Conservation (phyloP, 495 filamentous ascomycete genomes). For the Umbilicaria muhlenbergii region DNA sequence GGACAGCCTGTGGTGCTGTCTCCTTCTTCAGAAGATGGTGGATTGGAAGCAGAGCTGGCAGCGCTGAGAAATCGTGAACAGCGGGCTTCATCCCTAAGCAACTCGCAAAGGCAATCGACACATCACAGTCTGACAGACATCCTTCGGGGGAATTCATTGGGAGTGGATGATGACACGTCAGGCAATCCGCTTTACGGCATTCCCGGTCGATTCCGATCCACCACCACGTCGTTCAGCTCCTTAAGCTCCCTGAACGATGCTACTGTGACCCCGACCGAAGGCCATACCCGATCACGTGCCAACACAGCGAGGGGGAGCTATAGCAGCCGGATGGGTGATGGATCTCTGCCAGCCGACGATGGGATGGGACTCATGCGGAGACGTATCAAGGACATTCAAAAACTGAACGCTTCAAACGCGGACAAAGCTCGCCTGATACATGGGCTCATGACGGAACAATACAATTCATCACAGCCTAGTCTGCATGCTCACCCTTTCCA, state of each 20-base stretch:
- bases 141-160: background rate
- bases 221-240: conserved; percentile 10
- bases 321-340: conserved; percentile 7
- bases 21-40: conserved; percentile 13
- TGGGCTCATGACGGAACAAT: conserved; percentile 64
- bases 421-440: conserved; percentile 81
- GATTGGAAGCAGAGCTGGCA: conserved; percentile 10
- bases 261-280: conserved; percentile 12
- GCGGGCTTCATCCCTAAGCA: too few species aligned
- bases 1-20: conserved; percentile 11
- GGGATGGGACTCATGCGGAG: conserved; percentile 65
- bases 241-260: conserved; percentile 9
- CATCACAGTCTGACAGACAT: too few species aligned
- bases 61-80: background rate
- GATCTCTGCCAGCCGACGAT: conserved; percentile 72
- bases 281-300: conserved; percentile 5
- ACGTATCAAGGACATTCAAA: conserved; percentile 64
- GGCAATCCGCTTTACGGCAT: conserved; percentile 15
- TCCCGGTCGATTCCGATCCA: conserved; percentile 18
- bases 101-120: too few species aligned
- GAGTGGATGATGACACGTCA: conserved; percentile 10
- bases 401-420: conserved; percentile 41
- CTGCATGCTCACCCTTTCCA: conserved; percentile 15
- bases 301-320: conserved; percentile 1
- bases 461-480: conserved; percentile 33